Base-by-base conservation (phyloP, 164 flowering plant genomes). In the Litsea cubeba region DNA sequence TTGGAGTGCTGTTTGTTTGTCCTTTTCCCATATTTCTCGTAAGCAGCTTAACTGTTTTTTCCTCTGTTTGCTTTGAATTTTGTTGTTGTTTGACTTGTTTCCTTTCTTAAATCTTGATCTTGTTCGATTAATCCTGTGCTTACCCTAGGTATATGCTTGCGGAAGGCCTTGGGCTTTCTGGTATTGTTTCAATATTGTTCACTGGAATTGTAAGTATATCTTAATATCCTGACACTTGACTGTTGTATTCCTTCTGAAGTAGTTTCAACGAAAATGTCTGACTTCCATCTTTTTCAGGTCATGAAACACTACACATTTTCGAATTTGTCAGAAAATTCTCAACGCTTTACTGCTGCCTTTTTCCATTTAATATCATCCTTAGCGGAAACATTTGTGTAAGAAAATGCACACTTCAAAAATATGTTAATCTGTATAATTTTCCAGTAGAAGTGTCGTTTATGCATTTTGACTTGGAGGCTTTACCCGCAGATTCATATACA, bases 11-110 rank as follows among this genome's bases (percentile, higher is more conserved):
- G 99, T 77, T 90, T 96, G 70, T 89, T 96, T 88, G 99, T 96
- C 74, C 97, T 96, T 32, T 96, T 96, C 73, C 99, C 99, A 54
- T 96, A 96, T 80, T 96, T 96, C 83, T 96, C 99, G 99, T 96
- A 90, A 88, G 99, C 58, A 46, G 51, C 71, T 58, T 12, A 18
- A 7, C 71, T 46, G 12, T n/a, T 62, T 15, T 46, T 40, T 18
- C 65, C 76, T 49, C 46, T 65, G 26, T 69, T n/a, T 22, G 23
- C 68, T 2, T 77, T 26, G 50, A 69, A 5, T 22, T 23, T 64
- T 68, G 14, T 12, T 62, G 50, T 73, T 68, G 14, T n/a, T n/a
- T n/a, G n/a, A n/a, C n/a, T n/a, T n/a, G n/a, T 14, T 46, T 71
- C 35, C n/a, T 11, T 62, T 54, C n/a, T 72, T 63, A 46, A 20